Percentiles rank a stretch among this genome's conserved stretches.
Evolutionary conservation across 2,329 filamentous ascomycete species (phyloP).

Genomic region (Fusarium chuoi): DNA sequence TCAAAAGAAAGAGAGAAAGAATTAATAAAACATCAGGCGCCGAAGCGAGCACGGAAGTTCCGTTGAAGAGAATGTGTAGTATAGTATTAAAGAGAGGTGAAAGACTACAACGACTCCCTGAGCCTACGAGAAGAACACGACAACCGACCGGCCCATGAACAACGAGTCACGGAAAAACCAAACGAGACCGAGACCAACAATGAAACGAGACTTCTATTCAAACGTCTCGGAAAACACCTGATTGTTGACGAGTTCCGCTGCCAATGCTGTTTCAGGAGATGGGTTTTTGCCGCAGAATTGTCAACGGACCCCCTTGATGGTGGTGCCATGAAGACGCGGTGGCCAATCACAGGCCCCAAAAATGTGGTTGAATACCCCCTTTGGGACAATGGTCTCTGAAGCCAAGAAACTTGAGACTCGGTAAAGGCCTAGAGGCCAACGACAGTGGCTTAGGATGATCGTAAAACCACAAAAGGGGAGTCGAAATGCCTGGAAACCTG

Average conservation of each 20-base stretch:
- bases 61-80: conserved; percentile 21
- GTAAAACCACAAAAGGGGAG: conserved; percentile 35
- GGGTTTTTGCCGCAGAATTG: conserved; percentile 39
- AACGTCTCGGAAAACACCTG: conserved; percentile 43
- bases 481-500: conserved; percentile 1
- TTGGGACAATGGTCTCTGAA: conserved; percentile 38
- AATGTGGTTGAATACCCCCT: conserved; percentile 38
- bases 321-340: conserved; percentile 26
- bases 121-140: conserved; percentile 6
- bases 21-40: conserved; percentile 10
- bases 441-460: conserved; percentile 15
- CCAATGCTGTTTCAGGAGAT: conserved; percentile 45
- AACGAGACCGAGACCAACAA: conserved; percentile 27
- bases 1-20: conserved; percentile 18
- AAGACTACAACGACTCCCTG: conserved; percentile 3
- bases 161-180: conserved; percentile 23
- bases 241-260: conserved; percentile 37
- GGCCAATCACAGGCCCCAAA: conserved; percentile 38
- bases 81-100: conserved; percentile 26
- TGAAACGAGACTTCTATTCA: conserved; percentile 40
- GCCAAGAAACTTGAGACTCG: conserved; percentile 37
- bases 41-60: conserved; percentile 28
- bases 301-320: conserved; percentile 22
- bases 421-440: conserved; percentile 23
- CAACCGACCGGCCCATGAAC: background rate